phyloP scores from a whole-genome alignment of 2,329 filamentous ascomycete species.

The Ceratocystis eucalypticola region DNA sequence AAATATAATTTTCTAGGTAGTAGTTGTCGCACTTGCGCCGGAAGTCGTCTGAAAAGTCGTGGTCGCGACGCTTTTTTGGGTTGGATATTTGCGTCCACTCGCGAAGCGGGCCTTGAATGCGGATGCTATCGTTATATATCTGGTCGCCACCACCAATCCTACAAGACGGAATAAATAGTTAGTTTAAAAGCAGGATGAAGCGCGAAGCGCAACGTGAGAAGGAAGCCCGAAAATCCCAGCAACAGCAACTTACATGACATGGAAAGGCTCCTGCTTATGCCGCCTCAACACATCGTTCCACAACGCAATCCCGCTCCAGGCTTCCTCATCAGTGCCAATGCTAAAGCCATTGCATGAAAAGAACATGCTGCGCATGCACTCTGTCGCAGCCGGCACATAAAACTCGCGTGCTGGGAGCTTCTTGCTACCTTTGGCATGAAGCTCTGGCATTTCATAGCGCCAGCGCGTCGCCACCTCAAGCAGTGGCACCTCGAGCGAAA shows the following conservation, averaged over 20 bases:
- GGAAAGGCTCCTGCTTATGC: slow-evolving; percentile 70
- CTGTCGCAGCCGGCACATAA: slow-evolving; percentile 66
- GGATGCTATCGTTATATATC: slow-evolving; percentile 89
- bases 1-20: slow-evolving; percentile 80
- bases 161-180: neutral
- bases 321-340: slow-evolving; percentile 68
- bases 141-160: slow-evolving; percentile 79
- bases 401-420: slow-evolving; percentile 55
- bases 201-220: neutral
- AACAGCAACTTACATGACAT: slow-evolving; percentile 55
- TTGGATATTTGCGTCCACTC: slow-evolving; percentile 76
- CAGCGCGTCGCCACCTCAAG: slow-evolving; percentile 56
- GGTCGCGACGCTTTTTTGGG: slow-evolving; percentile 65
- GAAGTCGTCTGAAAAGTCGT: slow-evolving; percentile 64
- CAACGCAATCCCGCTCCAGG: slow-evolving; percentile 78
- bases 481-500: slow-evolving; percentile 68
- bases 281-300: slow-evolving; percentile 87
- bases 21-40: slow-evolving; percentile 77
- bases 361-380: slow-evolving; percentile 98
- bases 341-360: slow-evolving; percentile 97
- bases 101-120: slow-evolving; percentile 68
- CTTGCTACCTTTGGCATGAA: slow-evolving; percentile 46
- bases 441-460: slow-evolving; percentile 59
- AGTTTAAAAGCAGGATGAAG: neutral
- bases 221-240: too few species aligned